Evolutionary conservation across 305 asterid genomes (phyloP).

Genomic region (Fraxinus dipetala): DNA sequence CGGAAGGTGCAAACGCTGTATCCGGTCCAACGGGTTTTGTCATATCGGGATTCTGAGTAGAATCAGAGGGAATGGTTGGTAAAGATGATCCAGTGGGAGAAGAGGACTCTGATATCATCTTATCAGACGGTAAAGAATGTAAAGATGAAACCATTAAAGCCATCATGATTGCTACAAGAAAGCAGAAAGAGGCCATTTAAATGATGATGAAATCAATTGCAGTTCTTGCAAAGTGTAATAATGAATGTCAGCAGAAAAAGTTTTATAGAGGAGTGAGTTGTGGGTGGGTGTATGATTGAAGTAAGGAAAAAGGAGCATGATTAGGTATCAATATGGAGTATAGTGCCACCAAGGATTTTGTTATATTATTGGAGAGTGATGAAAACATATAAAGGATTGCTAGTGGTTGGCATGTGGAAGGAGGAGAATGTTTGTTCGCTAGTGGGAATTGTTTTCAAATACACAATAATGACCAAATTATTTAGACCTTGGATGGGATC

Average conservation of each 20-base stretch:
- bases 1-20: slow-evolving; percentile 54
- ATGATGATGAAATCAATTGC: slow-evolving; percentile 43
- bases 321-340: slow-evolving; percentile 36
- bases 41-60: slow-evolving; percentile 56
- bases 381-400: slow-evolving; percentile 28
- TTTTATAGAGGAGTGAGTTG: slow-evolving; percentile 4
- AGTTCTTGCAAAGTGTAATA: background rate
- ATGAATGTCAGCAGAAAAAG: background rate
- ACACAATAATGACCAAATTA: background rate
- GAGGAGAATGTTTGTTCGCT: slow-evolving; percentile 31
- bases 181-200: slow-evolving; percentile 43
- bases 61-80: slow-evolving; percentile 70
- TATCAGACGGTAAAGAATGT: slow-evolving; percentile 30
- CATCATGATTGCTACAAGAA: slow-evolving; percentile 28
- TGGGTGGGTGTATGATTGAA: slow-evolving; percentile 10
- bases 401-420: slow-evolving; percentile 39
- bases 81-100: slow-evolving; percentile 39
- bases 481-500: background rate
- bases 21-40: slow-evolving; percentile 45
- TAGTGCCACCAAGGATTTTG: slow-evolving; percentile 27
- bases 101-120: slow-evolving; percentile 1
- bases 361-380: slow-evolving; percentile 34
- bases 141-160: slow-evolving; percentile 29
- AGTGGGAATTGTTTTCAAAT: slow-evolving; percentile 21
- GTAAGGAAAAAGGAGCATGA: background rate